These are phyloP conservation scores for Dactylellina parvicollis DNA, from an alignment of 2,329 filamentous ascomycete genomes.

Conservation along the genomic window DNA sequence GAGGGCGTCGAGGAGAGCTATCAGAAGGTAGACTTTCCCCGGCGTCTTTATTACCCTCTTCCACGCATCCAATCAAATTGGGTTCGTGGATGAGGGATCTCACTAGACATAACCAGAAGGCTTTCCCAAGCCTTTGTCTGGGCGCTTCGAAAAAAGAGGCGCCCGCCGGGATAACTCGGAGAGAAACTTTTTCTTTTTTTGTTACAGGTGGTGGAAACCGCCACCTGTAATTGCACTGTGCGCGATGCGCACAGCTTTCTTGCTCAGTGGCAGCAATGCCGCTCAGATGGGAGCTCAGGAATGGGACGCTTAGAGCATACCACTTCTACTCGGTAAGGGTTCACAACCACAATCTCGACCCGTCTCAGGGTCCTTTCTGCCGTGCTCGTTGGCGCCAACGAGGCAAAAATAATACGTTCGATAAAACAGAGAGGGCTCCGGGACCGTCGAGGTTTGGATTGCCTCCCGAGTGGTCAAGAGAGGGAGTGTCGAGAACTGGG, in stretches of 20 bases:
- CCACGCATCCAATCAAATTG: background rate
- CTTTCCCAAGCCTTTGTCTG: background rate
- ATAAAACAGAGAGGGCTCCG: background rate
- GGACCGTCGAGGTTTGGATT: conserved; percentile 44
- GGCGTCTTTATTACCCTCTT: conserved; percentile 7
- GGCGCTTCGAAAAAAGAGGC: background rate
- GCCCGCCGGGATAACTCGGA: background rate
- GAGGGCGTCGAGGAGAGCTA: background rate
- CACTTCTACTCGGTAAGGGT: conserved; percentile 26
- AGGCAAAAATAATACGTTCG: background rate
- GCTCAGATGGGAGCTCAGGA: conserved; percentile 28
- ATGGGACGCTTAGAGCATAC: conserved; percentile 39
- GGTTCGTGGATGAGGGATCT: background rate
- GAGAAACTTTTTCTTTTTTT: background rate
- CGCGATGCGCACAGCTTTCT: conserved; percentile 19
- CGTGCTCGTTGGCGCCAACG: background rate
- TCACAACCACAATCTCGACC: conserved; percentile 38
- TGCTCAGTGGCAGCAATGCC: conserved; percentile 5
- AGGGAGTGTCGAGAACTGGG: background rate
- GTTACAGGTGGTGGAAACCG: background rate
- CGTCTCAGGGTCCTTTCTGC: conserved; percentile 5
- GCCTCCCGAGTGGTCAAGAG: conserved; percentile 40
- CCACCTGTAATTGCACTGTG: conserved; percentile 9
- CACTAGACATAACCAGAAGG: background rate
- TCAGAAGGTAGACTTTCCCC: conserved; percentile 9